Conservation (phyloP, 768 basidiomycete species). For the Rhodotorula sphaerocarpa region DNA sequence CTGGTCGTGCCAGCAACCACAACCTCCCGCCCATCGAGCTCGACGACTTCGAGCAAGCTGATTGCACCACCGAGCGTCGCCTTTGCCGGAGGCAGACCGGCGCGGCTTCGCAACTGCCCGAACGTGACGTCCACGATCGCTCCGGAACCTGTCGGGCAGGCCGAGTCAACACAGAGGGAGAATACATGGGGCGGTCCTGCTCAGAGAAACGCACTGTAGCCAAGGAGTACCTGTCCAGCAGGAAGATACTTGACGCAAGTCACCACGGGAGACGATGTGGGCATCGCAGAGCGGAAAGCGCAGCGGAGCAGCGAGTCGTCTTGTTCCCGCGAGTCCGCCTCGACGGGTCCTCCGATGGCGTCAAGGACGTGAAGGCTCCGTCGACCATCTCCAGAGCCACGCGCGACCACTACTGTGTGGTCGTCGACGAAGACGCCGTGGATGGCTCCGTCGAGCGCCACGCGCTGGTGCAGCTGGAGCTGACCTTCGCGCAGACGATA, state of each 20-base stretch:
- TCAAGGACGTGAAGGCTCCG: too few species aligned
- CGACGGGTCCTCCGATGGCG: too few species aligned
- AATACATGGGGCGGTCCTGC: too few species aligned
- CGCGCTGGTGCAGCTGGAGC: too few species aligned
- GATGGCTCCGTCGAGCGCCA: too few species aligned
- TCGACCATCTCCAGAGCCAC: too few species aligned
- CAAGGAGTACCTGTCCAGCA: constrained; percentile 55
- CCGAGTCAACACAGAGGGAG: not conserved
- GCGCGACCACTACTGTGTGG: too few species aligned
- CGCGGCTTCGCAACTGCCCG: not conserved
- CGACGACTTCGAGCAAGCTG: constrained; percentile 40
- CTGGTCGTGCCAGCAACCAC: constrained; percentile 70
- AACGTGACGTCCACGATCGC: not conserved
- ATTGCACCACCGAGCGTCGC: constrained; percentile 16
- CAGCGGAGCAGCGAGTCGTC: too few species aligned
- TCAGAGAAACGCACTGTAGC: constrained; percentile 55
- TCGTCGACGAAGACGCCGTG: too few species aligned
- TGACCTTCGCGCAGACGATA: too few species aligned
- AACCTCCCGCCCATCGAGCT: constrained; percentile 42
- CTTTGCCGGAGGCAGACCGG: not conserved
- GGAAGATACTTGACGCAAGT: constrained; percentile 54
- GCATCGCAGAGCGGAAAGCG: not conserved
- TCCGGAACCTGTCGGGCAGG: not conserved
- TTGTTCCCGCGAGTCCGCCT: too few species aligned
- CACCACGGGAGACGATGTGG: constrained; percentile 38